Evolutionary conservation across 2,329 filamentous ascomycete species (phyloP).

Genomic region (Stachybotrys chartarum): DNA sequence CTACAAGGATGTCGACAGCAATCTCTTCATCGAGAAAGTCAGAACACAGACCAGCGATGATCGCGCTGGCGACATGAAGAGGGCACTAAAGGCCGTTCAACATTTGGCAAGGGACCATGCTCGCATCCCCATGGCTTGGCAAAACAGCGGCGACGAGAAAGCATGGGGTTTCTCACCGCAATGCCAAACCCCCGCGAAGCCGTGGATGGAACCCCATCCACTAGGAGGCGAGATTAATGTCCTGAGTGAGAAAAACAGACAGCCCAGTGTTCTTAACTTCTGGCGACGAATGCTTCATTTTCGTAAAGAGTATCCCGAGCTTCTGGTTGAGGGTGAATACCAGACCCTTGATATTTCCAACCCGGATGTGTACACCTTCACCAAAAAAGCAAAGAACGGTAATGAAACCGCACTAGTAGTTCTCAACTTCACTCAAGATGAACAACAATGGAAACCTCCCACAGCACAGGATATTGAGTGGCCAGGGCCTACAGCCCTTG

Average conservation of each 20-base stretch:
- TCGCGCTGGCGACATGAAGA: slow-evolving; percentile 27
- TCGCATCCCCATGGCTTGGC: slow-evolving; percentile 62
- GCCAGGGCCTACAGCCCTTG: background rate
- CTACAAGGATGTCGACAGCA: slow-evolving; percentile 41
- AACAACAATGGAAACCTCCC: slow-evolving; percentile 16
- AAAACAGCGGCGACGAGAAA: slow-evolving; percentile 20
- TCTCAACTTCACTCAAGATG: slow-evolving; percentile 22
- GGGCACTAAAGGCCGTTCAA: slow-evolving; percentile 21
- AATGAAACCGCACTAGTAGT: slow-evolving; percentile 17
- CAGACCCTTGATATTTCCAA: slow-evolving; percentile 15
- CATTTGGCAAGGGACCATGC: slow-evolving; percentile 50
- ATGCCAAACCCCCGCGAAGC: slow-evolving; percentile 13
- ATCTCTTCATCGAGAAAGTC: slow-evolving; percentile 27
- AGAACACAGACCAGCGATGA: slow-evolving; percentile 16
- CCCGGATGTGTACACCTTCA: slow-evolving; percentile 16
- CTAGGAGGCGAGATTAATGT: slow-evolving; percentile 43
- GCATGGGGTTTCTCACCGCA: slow-evolving; percentile 26
- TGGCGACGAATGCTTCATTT: slow-evolving; percentile 23
- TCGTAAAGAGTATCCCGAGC: slow-evolving; percentile 21
- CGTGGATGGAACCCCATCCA: slow-evolving; percentile 26
- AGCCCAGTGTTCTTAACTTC: slow-evolving; percentile 24
- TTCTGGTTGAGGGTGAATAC: slow-evolving; percentile 28
- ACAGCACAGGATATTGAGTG: slow-evolving; percentile 14
- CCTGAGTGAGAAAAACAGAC: slow-evolving; percentile 38
- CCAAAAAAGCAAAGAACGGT: slow-evolving; percentile 19